These are phyloP conservation scores for Phialemonium atrogriseum DNA, from an alignment of 2,329 filamentous ascomycete species.

Conservation along the genomic window DNA sequence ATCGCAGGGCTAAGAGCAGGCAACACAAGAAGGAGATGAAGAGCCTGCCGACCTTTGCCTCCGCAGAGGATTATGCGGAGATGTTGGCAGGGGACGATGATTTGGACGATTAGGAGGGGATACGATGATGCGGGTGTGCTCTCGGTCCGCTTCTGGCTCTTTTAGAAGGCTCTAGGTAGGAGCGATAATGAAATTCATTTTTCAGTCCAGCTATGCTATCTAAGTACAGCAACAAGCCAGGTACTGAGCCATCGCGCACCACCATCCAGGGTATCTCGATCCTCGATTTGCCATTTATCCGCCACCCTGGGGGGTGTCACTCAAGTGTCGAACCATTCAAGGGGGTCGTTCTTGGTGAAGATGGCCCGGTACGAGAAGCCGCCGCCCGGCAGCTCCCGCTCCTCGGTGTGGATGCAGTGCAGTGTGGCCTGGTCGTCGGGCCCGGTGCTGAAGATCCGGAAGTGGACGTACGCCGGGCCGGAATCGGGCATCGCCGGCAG, in stretches of 20 bases:
- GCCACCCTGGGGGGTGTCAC: slow-evolving; percentile 4
- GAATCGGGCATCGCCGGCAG: slow-evolving; percentile 30
- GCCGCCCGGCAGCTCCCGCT: slow-evolving; percentile 31
- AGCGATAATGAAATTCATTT: no score
- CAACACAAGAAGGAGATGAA: slow-evolving; percentile 78
- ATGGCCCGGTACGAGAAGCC: slow-evolving; percentile 36
- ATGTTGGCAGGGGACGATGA: slow-evolving; percentile 68
- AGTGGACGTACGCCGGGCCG: slow-evolving; percentile 35
- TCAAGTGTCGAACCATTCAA: slow-evolving; percentile 48
- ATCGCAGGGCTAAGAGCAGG: slow-evolving; percentile 32
- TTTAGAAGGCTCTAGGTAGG: no score
- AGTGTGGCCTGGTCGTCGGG: slow-evolving; percentile 29
- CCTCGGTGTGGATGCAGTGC: slow-evolving; percentile 40
- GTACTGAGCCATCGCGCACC: neutral
- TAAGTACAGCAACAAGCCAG: no score
- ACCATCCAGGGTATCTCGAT: neutral
- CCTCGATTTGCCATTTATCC: neutral
- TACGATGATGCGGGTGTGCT: no score
- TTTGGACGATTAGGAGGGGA: slow-evolving; percentile 18
- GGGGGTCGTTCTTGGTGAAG: slow-evolving; percentile 34
- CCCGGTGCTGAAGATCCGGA: slow-evolving; percentile 36
- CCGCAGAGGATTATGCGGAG: slow-evolving; percentile 85
- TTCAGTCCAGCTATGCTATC: no score
- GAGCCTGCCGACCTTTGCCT: slow-evolving; percentile 85
- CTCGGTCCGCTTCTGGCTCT: no score